Evolutionary conservation across 2,329 filamentous ascomycete species (phyloP).

Genomic region (Diaporthe humulicola): DNA sequence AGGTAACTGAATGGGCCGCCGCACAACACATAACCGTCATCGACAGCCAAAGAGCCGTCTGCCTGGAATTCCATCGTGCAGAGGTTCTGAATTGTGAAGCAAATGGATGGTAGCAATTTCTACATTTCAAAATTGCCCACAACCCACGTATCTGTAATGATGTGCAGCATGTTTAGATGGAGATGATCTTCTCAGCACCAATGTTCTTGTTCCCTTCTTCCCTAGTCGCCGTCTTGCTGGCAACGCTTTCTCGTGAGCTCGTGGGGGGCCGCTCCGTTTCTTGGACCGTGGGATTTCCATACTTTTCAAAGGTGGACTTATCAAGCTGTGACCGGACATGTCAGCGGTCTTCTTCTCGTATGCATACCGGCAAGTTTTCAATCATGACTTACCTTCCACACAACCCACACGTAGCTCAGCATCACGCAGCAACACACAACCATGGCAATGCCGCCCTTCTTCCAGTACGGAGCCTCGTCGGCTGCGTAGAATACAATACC

Average conservation of each 20-base stretch:
- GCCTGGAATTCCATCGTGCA: no score
- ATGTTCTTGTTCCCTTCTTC: not conserved
- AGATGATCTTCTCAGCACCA: not conserved
- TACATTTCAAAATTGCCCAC: no score
- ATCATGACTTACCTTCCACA: constrained; percentile 4
- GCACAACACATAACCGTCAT: no score
- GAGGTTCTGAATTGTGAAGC: no score
- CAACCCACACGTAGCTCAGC: constrained; percentile 13
- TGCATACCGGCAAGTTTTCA: not conserved
- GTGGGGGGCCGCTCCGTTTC: not conserved
- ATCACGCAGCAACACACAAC: not conserved
- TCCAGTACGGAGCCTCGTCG: constrained; percentile 56
- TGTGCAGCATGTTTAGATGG: not conserved
- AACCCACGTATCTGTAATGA: no score
- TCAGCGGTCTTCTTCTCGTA: not conserved
- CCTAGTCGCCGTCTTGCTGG: not conserved
- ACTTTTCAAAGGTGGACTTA: not conserved
- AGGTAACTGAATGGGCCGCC: no score
- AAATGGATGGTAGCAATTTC: no score
- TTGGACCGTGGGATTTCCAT: not conserved
- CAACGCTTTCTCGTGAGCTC: not conserved
- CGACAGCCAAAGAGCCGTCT: no score
- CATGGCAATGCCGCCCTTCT: constrained; percentile 24
- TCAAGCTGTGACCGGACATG: not conserved
- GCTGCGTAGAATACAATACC: constrained; percentile 58